Evolutionary conservation across 106 monocot genomes (phyloP).

Genomic region (Allium cepa): DNA sequence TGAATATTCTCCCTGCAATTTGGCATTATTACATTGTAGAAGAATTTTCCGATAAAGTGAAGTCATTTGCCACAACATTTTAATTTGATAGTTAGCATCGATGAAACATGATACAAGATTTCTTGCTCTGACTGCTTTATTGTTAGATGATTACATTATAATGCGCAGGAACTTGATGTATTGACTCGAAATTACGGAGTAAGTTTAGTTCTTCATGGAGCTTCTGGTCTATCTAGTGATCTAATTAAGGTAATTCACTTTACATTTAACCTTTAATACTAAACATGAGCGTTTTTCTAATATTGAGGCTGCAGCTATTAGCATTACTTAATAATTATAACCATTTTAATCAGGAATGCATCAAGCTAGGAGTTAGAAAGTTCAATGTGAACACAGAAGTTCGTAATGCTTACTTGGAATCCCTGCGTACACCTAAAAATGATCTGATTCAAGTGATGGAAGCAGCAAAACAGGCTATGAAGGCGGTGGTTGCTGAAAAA

Average conservation of each 20-base stretch:
- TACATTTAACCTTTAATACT: background rate
- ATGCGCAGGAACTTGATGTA: conserved; percentile 54
- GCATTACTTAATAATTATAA: background rate
- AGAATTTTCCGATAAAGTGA: too few species aligned
- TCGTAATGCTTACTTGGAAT: conserved; percentile 73
- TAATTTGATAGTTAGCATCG: too few species aligned
- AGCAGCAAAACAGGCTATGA: conserved; percentile 82
- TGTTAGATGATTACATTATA: too few species aligned
- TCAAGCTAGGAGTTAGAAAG: conserved; percentile 76
- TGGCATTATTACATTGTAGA: too few species aligned
- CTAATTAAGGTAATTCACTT: conserved; percentile 56
- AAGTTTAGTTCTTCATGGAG: conserved; percentile 88
- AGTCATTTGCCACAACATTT: too few species aligned
- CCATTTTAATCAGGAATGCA: conserved; percentile 65
- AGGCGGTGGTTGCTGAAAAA: conserved; percentile 60
- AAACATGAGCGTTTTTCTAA: background rate
- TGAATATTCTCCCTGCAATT: too few species aligned
- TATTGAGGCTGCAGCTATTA: background rate
- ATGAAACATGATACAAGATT: too few species aligned
- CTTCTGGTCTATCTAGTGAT: conserved; percentile 68
- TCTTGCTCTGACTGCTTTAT: too few species aligned
- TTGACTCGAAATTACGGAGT: conserved; percentile 59
- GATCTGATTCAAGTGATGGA: conserved; percentile 79
- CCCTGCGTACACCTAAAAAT: conserved; percentile 43
- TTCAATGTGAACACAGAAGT: conserved; percentile 99